Percentiles rank a stretch among this genome's conserved stretches.
Evolutionary conservation across 2,329 filamentous ascomycete genomes (phyloP).

Genomic region (Microdochium bolleyi): DNA sequence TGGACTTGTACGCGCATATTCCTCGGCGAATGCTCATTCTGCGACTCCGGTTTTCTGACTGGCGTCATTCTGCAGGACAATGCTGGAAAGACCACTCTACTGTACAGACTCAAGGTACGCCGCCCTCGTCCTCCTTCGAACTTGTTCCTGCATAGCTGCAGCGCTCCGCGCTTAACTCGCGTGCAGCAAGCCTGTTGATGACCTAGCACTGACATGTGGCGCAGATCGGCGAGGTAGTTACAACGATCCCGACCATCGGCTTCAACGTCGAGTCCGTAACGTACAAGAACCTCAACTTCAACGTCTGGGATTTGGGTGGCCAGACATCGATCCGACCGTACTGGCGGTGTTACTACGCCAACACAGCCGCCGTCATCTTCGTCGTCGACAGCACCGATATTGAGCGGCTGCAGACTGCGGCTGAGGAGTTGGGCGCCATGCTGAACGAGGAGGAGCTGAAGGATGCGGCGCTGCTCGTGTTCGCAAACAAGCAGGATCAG

Average conservation of each 20-base stretch:
- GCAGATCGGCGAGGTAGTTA: constrained; percentile 96
- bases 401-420: constrained; percentile 83
- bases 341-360: constrained; percentile 99
- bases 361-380: constrained; percentile 97
- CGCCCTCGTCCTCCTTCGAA: constrained; percentile 4
- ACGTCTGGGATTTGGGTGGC: constrained; percentile 96
- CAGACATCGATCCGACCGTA: constrained; percentile 99
- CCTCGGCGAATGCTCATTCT: constrained; percentile 2
- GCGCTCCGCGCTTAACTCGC: neutral
- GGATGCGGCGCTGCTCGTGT: constrained; percentile 86
- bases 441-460: constrained; percentile 93
- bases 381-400: constrained; percentile 98
- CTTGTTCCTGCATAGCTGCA: neutral
- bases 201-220: constrained; percentile 3
- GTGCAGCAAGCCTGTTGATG: neutral
- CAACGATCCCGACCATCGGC: constrained; percentile 96
- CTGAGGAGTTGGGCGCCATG: constrained; percentile 91
- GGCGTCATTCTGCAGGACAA: constrained; percentile 61
- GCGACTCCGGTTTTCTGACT: neutral
- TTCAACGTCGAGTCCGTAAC: constrained; percentile 99
- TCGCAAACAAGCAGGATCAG: constrained; percentile 99
- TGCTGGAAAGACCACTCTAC: constrained; percentile 92
- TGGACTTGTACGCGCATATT: constrained; percentile 62
- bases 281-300: constrained; percentile 97
- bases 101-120: constrained; percentile 87